Conservation (phyloP, 2,329 filamentous ascomycete genomes). For the Phialophora tarda region DNA sequence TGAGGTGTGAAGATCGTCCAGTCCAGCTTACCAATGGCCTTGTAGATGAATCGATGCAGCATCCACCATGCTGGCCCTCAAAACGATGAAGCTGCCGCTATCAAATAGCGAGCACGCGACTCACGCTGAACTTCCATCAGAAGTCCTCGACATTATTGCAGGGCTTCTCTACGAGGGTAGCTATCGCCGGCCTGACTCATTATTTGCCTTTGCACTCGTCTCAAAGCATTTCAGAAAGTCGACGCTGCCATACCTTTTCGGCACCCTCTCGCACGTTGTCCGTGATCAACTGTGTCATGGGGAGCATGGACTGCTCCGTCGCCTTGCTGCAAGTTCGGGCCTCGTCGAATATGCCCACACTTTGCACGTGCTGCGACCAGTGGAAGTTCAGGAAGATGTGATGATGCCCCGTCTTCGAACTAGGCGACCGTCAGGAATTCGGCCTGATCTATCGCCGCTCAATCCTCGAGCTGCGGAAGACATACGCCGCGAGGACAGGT, state of each 20-base stretch:
- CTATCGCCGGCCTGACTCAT: slow-evolving; percentile 23
- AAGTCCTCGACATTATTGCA: slow-evolving; percentile 32
- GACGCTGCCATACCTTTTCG: slow-evolving; percentile 31
- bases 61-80: slow-evolving; percentile 29
- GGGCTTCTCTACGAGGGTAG: slow-evolving; percentile 28
- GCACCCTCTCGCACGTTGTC: slow-evolving; percentile 28
- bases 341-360: slow-evolving; percentile 29
- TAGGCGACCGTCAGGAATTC: neutral
- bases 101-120: slow-evolving; percentile 25
- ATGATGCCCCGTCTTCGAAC: neutral
- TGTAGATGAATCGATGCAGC: neutral
- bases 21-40: neutral
- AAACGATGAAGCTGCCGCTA: slow-evolving; percentile 28
- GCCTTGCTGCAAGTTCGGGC: slow-evolving; percentile 21
- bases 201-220: slow-evolving; percentile 30
- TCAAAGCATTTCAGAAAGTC: slow-evolving; percentile 29
- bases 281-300: slow-evolving; percentile 24
- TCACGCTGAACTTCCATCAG: slow-evolving; percentile 27
- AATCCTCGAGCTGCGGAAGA: neutral
- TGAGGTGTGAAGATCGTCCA: neutral
- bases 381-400: slow-evolving; percentile 4
- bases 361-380: slow-evolving; percentile 24
- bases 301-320: slow-evolving; percentile 20
- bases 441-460: neutral
- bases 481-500: neutral